Conservation (phyloP, 2,329 filamentous ascomycete species). For the Diplocarpon mali region DNA sequence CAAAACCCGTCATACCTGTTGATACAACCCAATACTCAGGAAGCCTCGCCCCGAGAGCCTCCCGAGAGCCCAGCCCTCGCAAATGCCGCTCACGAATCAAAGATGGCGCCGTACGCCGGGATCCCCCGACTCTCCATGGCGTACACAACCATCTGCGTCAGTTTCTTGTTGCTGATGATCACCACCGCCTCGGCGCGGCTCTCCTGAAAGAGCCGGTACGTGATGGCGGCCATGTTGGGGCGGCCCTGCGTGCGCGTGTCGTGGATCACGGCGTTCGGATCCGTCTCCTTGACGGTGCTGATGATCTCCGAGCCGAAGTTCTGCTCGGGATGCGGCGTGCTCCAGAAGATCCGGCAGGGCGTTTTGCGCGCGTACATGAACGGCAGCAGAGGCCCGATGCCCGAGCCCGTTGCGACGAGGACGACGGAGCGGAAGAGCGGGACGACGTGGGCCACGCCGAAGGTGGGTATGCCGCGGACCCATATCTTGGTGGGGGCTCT, state of each 20-base stretch:
- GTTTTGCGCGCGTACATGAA: constrained; percentile 19
- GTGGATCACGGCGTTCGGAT: constrained; percentile 27
- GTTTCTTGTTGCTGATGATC: constrained; percentile 29
- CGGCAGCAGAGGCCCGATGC: constrained; percentile 55
- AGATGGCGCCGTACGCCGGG: constrained; percentile 30
- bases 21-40: too few relatives aligned
- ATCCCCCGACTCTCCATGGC: constrained; percentile 30
- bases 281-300: constrained; percentile 24
- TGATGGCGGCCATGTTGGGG: constrained; percentile 27
- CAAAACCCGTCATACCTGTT: too few relatives aligned
- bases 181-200: constrained; percentile 30
- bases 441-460: constrained; percentile 56
- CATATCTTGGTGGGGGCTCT: constrained; percentile 51
- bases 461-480: constrained; percentile 56
- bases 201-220: constrained; percentile 23
- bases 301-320: constrained; percentile 29
- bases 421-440: constrained; percentile 54
- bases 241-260: constrained; percentile 28
- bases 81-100: constrained; percentile 18
- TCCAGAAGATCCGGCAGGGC: constrained; percentile 28
- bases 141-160: constrained; percentile 31
- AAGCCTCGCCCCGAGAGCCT: too few relatives aligned
- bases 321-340: constrained; percentile 26
- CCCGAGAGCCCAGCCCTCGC: too few relatives aligned
- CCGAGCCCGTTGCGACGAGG: constrained; percentile 61